A percentile compares a stretch with the other conserved stretches of the same genome.
phyloP scores from a whole-genome alignment of 495 filamentous ascomycete genomes.

The Friedmanniomyces endolithicus region DNA sequence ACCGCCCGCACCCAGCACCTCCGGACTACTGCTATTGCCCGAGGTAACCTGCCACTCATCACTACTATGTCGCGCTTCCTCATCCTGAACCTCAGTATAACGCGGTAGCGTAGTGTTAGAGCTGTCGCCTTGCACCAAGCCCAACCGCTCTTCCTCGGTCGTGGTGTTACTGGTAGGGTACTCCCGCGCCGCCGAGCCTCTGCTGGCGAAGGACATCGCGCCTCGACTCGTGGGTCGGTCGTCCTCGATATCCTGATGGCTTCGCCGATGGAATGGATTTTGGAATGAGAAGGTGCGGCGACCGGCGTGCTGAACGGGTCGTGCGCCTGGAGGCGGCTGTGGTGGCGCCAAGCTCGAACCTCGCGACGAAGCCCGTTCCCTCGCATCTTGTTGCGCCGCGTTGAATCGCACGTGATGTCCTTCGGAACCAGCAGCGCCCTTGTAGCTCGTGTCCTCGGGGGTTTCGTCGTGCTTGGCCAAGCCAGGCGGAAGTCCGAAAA shows the following conservation, averaged over 20 bases:
- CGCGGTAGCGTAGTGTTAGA: constrained; percentile 3
- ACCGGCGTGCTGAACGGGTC: constrained; percentile 29
- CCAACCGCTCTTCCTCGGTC: constrained; percentile 82
- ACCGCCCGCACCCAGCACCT: not conserved
- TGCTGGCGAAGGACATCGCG: constrained; percentile 33
- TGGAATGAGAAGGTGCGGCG: constrained; percentile 87
- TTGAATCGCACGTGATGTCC: constrained; percentile 38
- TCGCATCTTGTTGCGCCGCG: constrained; percentile 21
- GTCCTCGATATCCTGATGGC: constrained; percentile 17
- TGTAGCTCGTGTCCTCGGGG: constrained; percentile 38
- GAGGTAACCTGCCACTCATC: constrained; percentile 18
- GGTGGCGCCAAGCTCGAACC: constrained; percentile 24
- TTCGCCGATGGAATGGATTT: constrained; percentile 48
- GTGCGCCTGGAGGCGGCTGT: constrained; percentile 30
- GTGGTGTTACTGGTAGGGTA: constrained; percentile 34
- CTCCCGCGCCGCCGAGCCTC: constrained; percentile 34
- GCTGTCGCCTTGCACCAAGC: constrained; percentile 47
- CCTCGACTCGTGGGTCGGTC: constrained; percentile 26
- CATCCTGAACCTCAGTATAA: constrained; percentile 2
- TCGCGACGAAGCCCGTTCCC: constrained; percentile 21
- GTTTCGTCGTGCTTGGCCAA: constrained; percentile 3
- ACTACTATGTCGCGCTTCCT: not conserved
- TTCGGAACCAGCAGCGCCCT: constrained; percentile 25
- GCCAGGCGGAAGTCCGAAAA: constrained; percentile 21
- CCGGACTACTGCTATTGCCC: constrained; percentile 1